Conservation (phyloP, 495 filamentous ascomycete species). For the Penicillium waksmanii region DNA sequence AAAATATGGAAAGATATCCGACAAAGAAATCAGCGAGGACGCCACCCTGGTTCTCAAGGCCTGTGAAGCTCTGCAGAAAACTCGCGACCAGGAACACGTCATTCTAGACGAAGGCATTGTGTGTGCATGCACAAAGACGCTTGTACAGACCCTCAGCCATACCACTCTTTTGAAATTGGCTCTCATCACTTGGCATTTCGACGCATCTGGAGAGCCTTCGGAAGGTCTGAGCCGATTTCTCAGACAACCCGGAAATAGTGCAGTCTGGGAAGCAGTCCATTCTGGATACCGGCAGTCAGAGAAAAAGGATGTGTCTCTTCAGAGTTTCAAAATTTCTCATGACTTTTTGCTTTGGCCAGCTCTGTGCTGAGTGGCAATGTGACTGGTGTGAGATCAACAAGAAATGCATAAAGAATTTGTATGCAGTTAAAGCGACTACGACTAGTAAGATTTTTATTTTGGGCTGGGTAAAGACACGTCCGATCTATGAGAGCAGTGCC, state of each 20-base stretch:
- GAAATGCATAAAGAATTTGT: no score
- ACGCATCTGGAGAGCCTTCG: conserved; percentile 2
- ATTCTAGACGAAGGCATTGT: background rate
- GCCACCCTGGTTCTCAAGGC: background rate
- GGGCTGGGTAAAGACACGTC: no score
- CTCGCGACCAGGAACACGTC: background rate
- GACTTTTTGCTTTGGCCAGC: conserved; percentile 3
- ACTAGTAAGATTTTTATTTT: no score
- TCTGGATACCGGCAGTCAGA: background rate
- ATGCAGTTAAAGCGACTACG: no score
- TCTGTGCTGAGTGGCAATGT: background rate
- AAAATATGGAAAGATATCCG: background rate
- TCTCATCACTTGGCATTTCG: conserved; percentile 1
- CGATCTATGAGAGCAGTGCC: no score
- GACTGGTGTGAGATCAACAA: background rate
- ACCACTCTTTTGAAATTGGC: background rate
- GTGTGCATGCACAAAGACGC: conserved; percentile 5
- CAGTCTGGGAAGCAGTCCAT: conserved; percentile 13
- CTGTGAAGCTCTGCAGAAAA: background rate
- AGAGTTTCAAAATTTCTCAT: conserved; percentile 3
- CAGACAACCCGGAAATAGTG: background rate
- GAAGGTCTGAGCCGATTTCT: conserved; percentile 3
- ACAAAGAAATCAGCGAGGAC: background rate
- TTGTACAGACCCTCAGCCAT: background rate
- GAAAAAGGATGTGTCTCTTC: background rate